Conservation (phyloP, 2,329 filamentous ascomycete genomes). For the Tolypocladium paradoxum region DNA sequence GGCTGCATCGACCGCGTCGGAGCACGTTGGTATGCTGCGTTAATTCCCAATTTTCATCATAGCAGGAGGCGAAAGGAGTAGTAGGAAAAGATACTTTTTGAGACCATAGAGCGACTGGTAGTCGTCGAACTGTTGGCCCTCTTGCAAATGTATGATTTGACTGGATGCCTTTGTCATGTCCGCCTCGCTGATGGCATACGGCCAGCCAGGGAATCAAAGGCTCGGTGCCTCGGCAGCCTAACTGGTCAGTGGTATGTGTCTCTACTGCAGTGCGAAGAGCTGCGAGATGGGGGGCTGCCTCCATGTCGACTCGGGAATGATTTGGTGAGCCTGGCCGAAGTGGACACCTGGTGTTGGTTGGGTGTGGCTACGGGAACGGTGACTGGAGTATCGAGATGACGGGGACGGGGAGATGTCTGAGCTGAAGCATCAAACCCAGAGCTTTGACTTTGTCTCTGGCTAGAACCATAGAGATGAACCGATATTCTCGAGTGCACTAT, state of each 20-base stretch:
- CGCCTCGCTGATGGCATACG: background rate
- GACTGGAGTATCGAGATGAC: background rate
- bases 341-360: background rate
- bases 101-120: background rate
- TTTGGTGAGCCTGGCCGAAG: background rate
- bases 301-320: background rate
- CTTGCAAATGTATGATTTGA: background rate
- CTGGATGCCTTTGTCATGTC: background rate
- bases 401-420: background rate
- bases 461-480: no score
- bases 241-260: background rate
- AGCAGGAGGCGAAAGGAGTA: constrained; percentile 25
- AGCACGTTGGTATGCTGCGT: constrained; percentile 13
- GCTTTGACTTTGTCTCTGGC: background rate
- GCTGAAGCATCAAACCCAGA: background rate
- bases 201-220: background rate
- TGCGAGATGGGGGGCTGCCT: no score
- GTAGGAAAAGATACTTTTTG: constrained; percentile 13
- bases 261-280: background rate
- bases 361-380: background rate
- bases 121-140: background rate
- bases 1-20: constrained; percentile 9
- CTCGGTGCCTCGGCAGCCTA: background rate
- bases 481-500: no score
- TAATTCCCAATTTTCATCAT: constrained; percentile 17